These are phyloP conservation scores for Abortiporus biennis DNA, from an alignment of 1,284 basidiomycete genomes.

Conservation along the genomic window DNA sequence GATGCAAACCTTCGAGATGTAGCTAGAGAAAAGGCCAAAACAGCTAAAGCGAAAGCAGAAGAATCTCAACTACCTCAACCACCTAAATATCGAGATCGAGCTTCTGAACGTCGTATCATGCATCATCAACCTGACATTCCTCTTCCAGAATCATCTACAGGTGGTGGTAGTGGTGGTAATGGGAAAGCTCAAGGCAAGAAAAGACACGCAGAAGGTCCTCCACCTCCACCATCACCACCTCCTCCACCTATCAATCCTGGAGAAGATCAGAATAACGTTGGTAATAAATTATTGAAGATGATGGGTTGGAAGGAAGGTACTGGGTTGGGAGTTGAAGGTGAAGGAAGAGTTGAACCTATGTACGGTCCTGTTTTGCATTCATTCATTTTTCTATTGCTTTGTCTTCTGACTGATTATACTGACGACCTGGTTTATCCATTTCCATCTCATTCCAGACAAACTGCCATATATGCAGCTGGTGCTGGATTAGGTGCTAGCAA, in stretches of 20 bases:
- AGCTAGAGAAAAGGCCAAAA: slow-evolving; percentile 64
- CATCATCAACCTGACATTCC: slow-evolving; percentile 89
- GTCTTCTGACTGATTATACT: slow-evolving; percentile 9
- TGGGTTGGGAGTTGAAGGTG: slow-evolving; percentile 76
- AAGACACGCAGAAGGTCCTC: slow-evolving; percentile 56
- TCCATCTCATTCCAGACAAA: slow-evolving; percentile 40
- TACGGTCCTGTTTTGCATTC: too few species aligned
- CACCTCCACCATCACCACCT: slow-evolving; percentile 55
- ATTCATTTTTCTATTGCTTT: too few species aligned
- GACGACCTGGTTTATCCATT: not conserved
- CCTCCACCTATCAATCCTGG: slow-evolving; percentile 58
- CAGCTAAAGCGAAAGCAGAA: slow-evolving; percentile 33
- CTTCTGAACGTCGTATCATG: slow-evolving; percentile 80
- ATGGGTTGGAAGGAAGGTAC: slow-evolving; percentile 93
- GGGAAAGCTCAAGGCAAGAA: slow-evolving; percentile 22
- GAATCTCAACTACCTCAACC: slow-evolving; percentile 2
- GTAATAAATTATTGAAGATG: slow-evolving; percentile 88
- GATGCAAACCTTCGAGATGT: slow-evolving; percentile 65
- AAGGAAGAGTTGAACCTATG: slow-evolving; percentile 85
- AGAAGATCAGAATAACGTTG: slow-evolving; percentile 77
- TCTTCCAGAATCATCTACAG: slow-evolving; percentile 47
- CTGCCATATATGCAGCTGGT: slow-evolving; percentile 81
- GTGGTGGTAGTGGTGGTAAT: slow-evolving; percentile 15
- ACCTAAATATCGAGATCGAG: slow-evolving; percentile 88
- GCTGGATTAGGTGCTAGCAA: slow-evolving; percentile 86